Evolutionary conservation across 139 green algal species (phyloP).

Genomic region (Ettlia oleoabundans): DNA sequence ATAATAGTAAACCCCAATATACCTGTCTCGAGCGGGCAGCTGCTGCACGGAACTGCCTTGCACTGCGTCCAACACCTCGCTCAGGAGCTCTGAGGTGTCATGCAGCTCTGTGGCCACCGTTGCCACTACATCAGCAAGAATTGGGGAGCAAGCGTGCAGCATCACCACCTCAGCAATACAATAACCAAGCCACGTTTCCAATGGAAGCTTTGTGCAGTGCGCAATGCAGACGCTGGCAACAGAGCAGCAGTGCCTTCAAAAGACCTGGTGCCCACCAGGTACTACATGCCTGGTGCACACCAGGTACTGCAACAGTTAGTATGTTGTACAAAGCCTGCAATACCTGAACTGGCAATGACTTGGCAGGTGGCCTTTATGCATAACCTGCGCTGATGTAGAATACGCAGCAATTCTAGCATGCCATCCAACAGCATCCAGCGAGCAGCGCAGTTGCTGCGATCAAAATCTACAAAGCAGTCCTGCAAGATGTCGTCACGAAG

Average conservation of each 20-base stretch:
- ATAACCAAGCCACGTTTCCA: too few species aligned
- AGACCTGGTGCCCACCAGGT: not conserved
- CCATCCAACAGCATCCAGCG: not conserved
- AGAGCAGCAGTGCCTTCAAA: too few species aligned
- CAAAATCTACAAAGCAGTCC: slow-evolving; percentile 22
- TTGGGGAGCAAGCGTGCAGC: too few species aligned
- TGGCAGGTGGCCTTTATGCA: not conserved
- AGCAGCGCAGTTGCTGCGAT: not conserved
- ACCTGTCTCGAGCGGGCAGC: not conserved
- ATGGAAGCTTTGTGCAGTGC: too few species aligned
- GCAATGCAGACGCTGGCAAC: too few species aligned
- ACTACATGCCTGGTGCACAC: not conserved
- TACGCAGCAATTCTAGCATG: not conserved
- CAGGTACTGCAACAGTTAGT: not conserved
- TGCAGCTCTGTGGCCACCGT: not conserved
- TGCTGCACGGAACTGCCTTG: not conserved
- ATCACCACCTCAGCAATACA: too few species aligned
- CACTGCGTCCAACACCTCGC: not conserved
- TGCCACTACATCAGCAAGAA: not conserved
- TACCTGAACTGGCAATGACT: not conserved
- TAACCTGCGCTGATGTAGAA: not conserved
- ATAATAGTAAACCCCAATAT: not conserved
- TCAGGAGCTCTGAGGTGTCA: not conserved
- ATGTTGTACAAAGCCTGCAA: not conserved
- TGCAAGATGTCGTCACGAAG: not conserved